phyloP scores from a whole-genome alignment of 208 protist species.

The Leishmania turanica region DNA sequence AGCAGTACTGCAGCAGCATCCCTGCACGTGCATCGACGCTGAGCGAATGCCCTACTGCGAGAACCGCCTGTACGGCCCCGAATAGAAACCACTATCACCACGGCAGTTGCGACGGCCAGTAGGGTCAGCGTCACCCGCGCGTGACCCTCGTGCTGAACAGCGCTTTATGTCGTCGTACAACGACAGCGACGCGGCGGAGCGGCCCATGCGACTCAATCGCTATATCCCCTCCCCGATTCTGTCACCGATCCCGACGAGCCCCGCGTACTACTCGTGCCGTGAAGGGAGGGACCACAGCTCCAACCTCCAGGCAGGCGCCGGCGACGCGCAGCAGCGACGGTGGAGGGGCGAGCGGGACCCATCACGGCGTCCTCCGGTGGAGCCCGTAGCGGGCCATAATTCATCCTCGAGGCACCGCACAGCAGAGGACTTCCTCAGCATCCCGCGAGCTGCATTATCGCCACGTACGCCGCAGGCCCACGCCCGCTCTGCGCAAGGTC shows the following conservation, averaged over 20 bases:
- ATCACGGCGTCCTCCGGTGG: background rate
- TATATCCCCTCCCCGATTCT: constrained; percentile 18
- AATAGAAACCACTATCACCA: background rate
- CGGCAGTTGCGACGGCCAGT: background rate
- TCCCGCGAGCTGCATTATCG: constrained; percentile 4
- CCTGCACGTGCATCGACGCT: background rate
- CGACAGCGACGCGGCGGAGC: constrained; percentile 6
- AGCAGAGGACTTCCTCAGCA: constrained; percentile 7
- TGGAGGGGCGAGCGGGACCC: background rate
- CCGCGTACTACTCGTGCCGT: constrained; percentile 18
- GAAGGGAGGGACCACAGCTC: background rate
- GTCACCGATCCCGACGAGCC: constrained; percentile 19
- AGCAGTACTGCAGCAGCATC: background rate
- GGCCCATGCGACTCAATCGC: constrained; percentile 11
- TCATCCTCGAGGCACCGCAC: background rate
- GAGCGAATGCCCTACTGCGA: constrained; percentile 14
- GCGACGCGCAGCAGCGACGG: background rate
- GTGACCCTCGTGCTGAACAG: background rate
- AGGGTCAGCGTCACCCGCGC: background rate
- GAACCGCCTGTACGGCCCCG: constrained; percentile 2
- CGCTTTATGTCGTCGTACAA: background rate
- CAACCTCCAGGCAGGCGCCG: background rate
- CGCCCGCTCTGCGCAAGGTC: background rate
- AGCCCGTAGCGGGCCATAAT: background rate
- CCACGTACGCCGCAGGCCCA: background rate